Conservation (phyloP, 805 yeast genomes). For the Lachancea sp. region DNA sequence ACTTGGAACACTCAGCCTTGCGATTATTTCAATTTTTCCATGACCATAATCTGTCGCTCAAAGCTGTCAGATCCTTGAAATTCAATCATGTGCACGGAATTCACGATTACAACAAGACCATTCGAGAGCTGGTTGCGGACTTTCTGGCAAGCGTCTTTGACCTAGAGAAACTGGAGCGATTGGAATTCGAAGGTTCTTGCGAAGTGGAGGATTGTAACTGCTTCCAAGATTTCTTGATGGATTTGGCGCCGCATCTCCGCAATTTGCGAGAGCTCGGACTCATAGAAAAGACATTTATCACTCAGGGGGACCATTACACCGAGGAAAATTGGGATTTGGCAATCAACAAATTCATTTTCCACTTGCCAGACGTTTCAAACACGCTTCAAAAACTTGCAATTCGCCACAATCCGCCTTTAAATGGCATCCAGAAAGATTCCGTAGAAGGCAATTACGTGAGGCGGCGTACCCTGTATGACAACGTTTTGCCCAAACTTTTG, state of each 20-base stretch:
- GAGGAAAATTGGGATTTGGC: constrained; percentile 51
- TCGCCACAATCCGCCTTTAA: constrained; percentile 52
- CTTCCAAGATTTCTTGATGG: constrained; percentile 36
- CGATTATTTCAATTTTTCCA: constrained; percentile 29
- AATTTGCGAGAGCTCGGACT: constrained; percentile 23
- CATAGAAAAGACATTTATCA: constrained; percentile 33
- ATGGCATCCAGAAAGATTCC: constrained; percentile 55
- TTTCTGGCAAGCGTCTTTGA: constrained; percentile 32
- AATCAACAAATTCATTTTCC: constrained; percentile 38
- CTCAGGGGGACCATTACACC: constrained; percentile 38
- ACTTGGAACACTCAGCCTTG: constrained; percentile 34
- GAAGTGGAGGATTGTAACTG: constrained; percentile 43
- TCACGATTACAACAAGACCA: constrained; percentile 35
- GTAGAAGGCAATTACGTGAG: constrained; percentile 68
- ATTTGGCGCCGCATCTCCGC: constrained; percentile 32
- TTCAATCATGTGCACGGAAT: constrained; percentile 43
- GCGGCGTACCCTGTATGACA: constrained; percentile 46
- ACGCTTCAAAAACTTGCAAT: constrained; percentile 41
- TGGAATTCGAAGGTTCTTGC: constrained; percentile 53
- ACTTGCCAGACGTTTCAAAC: constrained; percentile 28
- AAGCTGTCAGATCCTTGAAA: constrained; percentile 31
- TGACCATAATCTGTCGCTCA: constrained; percentile 11
- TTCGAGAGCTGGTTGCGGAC: constrained; percentile 28
- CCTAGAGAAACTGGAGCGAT: constrained; percentile 28
- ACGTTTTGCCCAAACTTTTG: constrained; percentile 41